phyloP scores from a whole-genome alignment of 2,329 filamentous ascomycete genomes.

The Tolypocladium tropicale region DNA sequence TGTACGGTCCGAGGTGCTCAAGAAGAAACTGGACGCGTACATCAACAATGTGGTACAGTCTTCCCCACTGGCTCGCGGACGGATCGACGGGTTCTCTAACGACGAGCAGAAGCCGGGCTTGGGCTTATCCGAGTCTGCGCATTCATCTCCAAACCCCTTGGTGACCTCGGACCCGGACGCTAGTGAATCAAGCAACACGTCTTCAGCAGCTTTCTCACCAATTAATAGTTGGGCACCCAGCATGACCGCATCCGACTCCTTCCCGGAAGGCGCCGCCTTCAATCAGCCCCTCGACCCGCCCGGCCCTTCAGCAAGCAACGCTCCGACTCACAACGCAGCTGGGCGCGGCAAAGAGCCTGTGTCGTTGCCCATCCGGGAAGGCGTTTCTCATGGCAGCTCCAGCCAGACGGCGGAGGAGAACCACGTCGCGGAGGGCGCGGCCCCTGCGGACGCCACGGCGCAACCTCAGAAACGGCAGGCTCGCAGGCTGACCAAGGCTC shows the following conservation, averaged over 20 bases:
- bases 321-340: constrained; percentile 11
- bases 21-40: constrained; percentile 63
- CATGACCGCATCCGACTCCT: constrained; percentile 13
- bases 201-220: neutral
- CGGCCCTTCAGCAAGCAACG: constrained; percentile 13
- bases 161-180: neutral
- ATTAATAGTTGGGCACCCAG: constrained; percentile 2
- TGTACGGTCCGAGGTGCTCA: constrained; percentile 79
- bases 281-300: constrained; percentile 20
- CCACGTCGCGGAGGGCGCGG: constrained; percentile 16
- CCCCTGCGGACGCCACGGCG: constrained; percentile 11
- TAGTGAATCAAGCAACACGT: neutral
- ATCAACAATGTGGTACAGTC: constrained; percentile 26
- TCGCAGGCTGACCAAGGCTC: constrained; percentile 31
- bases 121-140: neutral
- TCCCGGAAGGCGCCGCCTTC: constrained; percentile 21
- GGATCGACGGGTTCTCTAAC: neutral
- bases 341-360: constrained; percentile 2
- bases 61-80: neutral
- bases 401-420: constrained; percentile 23
- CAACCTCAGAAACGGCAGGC: constrained; percentile 23
- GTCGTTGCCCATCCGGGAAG: neutral
- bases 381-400: neutral
- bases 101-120: neutral
- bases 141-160: neutral